Base-by-base conservation (phyloP, 257 asterid species). In the Galeopsis tetrahit region DNA sequence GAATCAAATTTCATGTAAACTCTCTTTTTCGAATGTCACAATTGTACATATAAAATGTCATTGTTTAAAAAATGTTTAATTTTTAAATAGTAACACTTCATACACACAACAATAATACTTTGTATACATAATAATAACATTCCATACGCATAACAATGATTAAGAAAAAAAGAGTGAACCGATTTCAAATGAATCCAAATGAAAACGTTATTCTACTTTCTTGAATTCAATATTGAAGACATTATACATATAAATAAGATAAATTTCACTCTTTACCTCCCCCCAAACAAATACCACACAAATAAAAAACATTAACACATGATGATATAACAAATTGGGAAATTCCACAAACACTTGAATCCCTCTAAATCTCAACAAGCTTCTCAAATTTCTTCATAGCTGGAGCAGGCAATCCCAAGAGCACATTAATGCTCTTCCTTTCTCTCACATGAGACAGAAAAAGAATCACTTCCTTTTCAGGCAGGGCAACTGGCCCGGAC, bases 381-480 rank as follows among this genome's bases (percentile, higher is more conserved):
- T 75, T 67, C 59, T 93, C 96, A 68, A 90, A 93, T 13, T 76
- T 85, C 76, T 85, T 77, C 97, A 93, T 91, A 34, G 98, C 96
- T 59, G 92, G 64, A 28, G 90, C 84, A 14, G 96, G 97, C 96
- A 90, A 82, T 17, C 98, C 98, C 46, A 93, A 83, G 49, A 93
- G 96, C 74, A 93, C 96, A 73, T 89, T 90, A 2, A 93, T 81
- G 62, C 82, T 86, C 72, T 80, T 93, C 85, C 89, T 89, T 69
- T 86, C 90, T 5, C 77, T 87, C 0, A 94, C 97, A 82, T 89
- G 91, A 14, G 96, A 91, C 11, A 90, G 94, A 52, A 93, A 93
- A 64, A 90, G 71, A 38, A 85, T 84, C 17, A 90, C 97, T 69
- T 93, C 98, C 82, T 86, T 93, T 79, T 90, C 96, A 0, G 96